Evolutionary conservation across 2,329 filamentous ascomycete species (phyloP).

Genomic region (Dactylonectria macrodidyma): DNA sequence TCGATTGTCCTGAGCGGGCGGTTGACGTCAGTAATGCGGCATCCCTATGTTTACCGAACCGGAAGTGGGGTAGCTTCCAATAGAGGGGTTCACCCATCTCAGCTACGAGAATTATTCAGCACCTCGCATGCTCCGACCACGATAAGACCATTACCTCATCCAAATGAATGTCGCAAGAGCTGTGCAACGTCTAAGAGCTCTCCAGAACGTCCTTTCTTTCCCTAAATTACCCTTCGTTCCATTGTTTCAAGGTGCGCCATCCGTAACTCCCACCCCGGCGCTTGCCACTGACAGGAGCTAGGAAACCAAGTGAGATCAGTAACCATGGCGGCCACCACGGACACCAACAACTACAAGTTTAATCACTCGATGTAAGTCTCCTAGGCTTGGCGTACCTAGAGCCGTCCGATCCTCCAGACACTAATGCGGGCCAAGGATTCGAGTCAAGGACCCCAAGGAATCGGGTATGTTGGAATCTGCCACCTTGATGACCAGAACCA

Average conservation of each 20-base stretch:
- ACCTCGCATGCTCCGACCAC: conserved; percentile 13
- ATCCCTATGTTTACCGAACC: conserved; percentile 4
- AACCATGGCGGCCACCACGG: conserved; percentile 78
- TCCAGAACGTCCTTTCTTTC: conserved; percentile 39
- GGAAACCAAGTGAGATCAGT: conserved; percentile 52
- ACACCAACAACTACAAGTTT: conserved; percentile 83
- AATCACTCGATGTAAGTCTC: conserved; percentile 86
- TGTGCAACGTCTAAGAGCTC: conserved; percentile 43
- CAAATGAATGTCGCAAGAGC: conserved; percentile 47
- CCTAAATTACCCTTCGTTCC: conserved; percentile 19
- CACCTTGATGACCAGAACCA: conserved; percentile 41
- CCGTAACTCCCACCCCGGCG: too few species aligned
- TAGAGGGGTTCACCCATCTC: conserved; percentile 27
- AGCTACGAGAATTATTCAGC: not conserved
- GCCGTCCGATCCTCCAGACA: conserved; percentile 27
- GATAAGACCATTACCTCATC: conserved; percentile 23
- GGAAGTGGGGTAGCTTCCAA: conserved; percentile 27
- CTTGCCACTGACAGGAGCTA: not conserved
- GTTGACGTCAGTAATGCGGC: conserved; percentile 27
- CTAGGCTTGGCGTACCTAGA: not conserved
- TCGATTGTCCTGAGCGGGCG: not conserved
- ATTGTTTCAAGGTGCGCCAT: conserved; percentile 7
- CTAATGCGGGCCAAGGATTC: conserved; percentile 73
- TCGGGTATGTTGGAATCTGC: conserved; percentile 66
- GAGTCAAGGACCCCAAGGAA: conserved; percentile 93